Conservation (phyloP, 2,329 filamentous ascomycete species). For the Cyphellophora europaea region DNA sequence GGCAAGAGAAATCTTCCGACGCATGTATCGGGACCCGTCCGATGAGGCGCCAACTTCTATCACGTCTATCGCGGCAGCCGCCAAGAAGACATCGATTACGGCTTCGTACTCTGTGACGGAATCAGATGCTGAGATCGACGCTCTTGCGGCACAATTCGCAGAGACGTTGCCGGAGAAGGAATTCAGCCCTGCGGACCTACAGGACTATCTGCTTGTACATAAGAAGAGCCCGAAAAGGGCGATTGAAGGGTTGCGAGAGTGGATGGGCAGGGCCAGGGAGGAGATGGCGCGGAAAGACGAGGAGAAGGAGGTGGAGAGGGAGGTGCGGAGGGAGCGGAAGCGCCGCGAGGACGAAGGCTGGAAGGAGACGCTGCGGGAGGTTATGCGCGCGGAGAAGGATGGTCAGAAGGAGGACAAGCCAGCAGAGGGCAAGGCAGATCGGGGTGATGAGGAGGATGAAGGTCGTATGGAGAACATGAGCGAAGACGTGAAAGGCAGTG, state of each 20-base stretch:
- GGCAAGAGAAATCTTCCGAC: conserved; percentile 21
- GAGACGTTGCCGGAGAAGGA: conserved; percentile 33
- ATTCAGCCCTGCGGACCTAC: conserved; percentile 45
- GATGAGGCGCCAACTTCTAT: conserved; percentile 1
- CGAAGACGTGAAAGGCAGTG: background rate
- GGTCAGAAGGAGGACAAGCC: conserved; percentile 1
- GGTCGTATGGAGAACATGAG: background rate
- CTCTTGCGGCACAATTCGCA: conserved; percentile 37
- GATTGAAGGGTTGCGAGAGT: conserved; percentile 32
- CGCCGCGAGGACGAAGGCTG: conserved; percentile 5
- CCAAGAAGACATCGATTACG: conserved; percentile 1
- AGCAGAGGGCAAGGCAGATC: no score
- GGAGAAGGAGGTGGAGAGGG: conserved; percentile 14
- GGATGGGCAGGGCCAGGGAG: conserved; percentile 21
- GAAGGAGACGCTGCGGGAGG: conserved; percentile 8
- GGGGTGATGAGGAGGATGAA: background rate
- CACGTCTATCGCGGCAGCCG: background rate
- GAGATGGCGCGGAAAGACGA: conserved; percentile 13
- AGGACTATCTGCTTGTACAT: conserved; percentile 41
- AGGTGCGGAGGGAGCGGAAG: conserved; percentile 7
- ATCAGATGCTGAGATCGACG: conserved; percentile 14
- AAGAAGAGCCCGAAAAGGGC: conserved; percentile 40
- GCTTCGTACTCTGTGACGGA: background rate
- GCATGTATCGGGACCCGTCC: conserved; percentile 21
- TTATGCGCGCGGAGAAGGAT: conserved; percentile 9